These are phyloP conservation scores for Triticum turgidum DNA, from an alignment of 176 grass and related monocot genomes.

Conservation along the genomic window DNA sequence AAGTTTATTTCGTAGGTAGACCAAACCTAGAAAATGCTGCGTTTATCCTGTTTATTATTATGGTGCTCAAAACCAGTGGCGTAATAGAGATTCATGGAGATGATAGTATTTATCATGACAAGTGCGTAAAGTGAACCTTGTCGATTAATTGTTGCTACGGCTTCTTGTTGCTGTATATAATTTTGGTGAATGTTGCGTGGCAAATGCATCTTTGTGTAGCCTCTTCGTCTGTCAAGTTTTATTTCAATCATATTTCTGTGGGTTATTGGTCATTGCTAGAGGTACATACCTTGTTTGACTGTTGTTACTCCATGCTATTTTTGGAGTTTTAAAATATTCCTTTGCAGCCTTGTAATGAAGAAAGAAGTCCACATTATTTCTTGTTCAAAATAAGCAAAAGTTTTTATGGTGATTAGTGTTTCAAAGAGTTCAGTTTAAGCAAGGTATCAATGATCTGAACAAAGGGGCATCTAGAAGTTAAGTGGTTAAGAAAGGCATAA, in stretches of 20 bases:
- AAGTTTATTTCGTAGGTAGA: neutral
- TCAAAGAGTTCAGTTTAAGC: slow-evolving; percentile 16
- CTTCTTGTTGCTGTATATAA: slow-evolving; percentile 2
- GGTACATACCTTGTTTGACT: neutral
- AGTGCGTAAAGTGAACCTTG: neutral
- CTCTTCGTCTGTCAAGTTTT: neutral
- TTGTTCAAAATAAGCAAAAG: neutral
- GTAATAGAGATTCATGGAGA: neutral
- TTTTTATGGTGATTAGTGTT: neutral
- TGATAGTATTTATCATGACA: neutral
- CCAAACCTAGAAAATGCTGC: neutral
- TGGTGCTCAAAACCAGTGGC: neutral
- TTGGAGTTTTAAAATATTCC: neutral
- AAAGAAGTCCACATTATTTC: neutral
- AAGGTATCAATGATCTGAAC: slow-evolving; percentile 24
- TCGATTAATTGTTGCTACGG: neutral
- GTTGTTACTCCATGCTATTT: slow-evolving; percentile 17
- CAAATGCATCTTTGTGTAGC: neutral
- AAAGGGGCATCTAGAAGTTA: slow-evolving; percentile 21
- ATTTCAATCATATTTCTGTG: neutral
- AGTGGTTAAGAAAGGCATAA: neutral
- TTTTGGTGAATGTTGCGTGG: neutral
- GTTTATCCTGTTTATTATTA: neutral
- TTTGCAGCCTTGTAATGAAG: neutral
- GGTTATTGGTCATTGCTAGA: neutral